Evolutionary conservation across 2,329 filamentous ascomycete species (phyloP), one percentile per base, ranked within the genome.

Genomic region (Teratosphaeriaceae sp.): DNA sequence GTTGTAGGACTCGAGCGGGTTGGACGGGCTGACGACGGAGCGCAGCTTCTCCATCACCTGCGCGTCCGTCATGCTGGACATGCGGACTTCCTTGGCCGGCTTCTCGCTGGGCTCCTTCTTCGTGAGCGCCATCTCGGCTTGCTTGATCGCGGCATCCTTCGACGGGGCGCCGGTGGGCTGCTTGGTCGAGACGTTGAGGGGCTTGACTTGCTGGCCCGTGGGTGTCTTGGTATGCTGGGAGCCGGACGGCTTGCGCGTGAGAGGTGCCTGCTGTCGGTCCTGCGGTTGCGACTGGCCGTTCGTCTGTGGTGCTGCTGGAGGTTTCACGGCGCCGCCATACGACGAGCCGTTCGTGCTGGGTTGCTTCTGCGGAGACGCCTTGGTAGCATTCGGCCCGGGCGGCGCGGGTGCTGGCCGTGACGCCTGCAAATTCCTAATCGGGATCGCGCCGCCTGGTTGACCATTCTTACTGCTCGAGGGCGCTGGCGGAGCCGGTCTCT

Each of bases 1-100:
- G 59, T 89, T 90, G 72, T 98, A 98, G 19, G 89, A 95, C 53
- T 94, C 74, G 57, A 94, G 85, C 41, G 92, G 92, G 61, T 94
- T 89, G 47, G 95, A 88, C 65, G 94, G 94, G 49, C 89, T 96
- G 1, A 98, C 92, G 6, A 92, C 90, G 53, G 94, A 87, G 62
- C 89, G 85, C 42, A 98, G 76, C 62, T 88, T 92, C 52, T 87
- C 84, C 92, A 98, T 98, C 44, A 98, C 92, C 65, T 98, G 90
- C 51, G 78, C 84, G 68, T 98, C 92, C 8, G 87, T 86, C 92
- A 98, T 97, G 56, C 86, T 94, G 27, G 90, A 97, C 88, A 98
- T 96, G 61, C 92, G 88, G 37, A 92, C 88, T 67, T 96, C 92
- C 68, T 95, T 89, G 48, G 86, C 82, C 2, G 82, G 66, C 20